A percentile compares a stretch with the other conserved stretches of the same genome.
Evolutionary conservation across 2,329 filamentous ascomycete species (phyloP).

Genomic region (Zasmidium cellare): DNA sequence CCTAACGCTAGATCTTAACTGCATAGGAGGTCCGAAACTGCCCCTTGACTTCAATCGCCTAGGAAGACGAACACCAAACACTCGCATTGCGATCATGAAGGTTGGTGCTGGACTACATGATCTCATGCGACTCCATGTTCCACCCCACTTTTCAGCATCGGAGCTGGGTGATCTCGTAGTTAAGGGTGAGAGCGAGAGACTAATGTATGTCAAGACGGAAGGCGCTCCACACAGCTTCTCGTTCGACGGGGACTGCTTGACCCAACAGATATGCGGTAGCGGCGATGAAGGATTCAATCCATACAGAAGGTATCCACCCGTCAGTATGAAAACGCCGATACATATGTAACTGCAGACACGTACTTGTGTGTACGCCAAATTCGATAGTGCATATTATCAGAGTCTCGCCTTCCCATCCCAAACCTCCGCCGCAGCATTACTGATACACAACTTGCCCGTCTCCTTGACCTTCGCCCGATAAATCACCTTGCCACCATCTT

Average conservation of each 20-base stretch:
- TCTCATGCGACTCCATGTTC: not conserved
- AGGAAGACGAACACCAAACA: not conserved
- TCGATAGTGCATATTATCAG: too few species aligned
- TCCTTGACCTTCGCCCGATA: slow-evolving; percentile 90
- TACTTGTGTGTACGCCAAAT: too few species aligned
- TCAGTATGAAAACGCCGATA: too few species aligned
- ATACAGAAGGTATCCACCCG: too few species aligned
- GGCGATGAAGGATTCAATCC: too few species aligned
- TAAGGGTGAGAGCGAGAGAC: not conserved
- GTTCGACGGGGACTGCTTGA: too few species aligned
- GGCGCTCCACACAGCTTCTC: too few species aligned
- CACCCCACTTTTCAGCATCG: too few species aligned
- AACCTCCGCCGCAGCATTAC: slow-evolving; percentile 73
- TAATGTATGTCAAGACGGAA: not conserved
- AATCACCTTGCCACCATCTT: slow-evolving; percentile 70
- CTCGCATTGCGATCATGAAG: not conserved
- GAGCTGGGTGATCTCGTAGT: not conserved
- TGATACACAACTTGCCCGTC: slow-evolving; percentile 85
- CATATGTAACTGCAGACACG: too few species aligned
- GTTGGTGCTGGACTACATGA: not conserved
- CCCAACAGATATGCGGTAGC: too few species aligned
- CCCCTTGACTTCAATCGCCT: too few species aligned
- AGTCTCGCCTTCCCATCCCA: slow-evolving; percentile 49
- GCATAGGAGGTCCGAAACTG: not conserved
- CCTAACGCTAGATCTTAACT: not conserved